phyloP scores from a whole-genome alignment of 306 rosid species.

The Oxytropis ochrocephala region DNA sequence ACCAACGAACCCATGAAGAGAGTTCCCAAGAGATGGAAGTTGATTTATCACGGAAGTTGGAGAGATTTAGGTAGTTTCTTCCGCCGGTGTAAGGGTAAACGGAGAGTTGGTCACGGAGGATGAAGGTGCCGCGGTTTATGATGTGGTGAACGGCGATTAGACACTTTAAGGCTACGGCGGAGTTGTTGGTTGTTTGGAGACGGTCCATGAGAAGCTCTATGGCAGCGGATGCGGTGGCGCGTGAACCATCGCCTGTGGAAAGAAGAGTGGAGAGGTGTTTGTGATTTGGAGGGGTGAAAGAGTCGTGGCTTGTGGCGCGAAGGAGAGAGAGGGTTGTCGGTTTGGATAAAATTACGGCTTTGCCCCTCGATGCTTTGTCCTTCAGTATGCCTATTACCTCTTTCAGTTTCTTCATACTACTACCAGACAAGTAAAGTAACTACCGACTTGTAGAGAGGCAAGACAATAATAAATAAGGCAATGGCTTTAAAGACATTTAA shows the following conservation, averaged over 20 bases:
- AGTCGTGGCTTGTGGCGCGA: constrained; percentile 77
- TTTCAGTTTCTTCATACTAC: constrained; percentile 34
- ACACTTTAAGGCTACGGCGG: constrained; percentile 90
- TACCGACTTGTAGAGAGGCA: too few relatives aligned
- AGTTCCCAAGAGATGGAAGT: too few relatives aligned
- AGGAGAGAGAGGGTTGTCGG: constrained; percentile 45
- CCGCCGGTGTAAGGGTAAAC: constrained; percentile 38
- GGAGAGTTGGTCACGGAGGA: constrained; percentile 84
- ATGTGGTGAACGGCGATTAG: constrained; percentile 71
- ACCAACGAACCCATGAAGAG: too few relatives aligned
- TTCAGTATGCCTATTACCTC: constrained; percentile 59
- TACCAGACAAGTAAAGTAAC: too few relatives aligned
- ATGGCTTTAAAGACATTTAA: too few relatives aligned
- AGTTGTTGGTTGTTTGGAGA: constrained; percentile 54
- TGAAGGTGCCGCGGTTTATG: constrained; percentile 57
- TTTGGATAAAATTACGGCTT: constrained; percentile 55
- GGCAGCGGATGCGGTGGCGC: constrained; percentile 68
- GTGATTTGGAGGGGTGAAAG: constrained; percentile 43
- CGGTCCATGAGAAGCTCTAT: constrained; percentile 78
- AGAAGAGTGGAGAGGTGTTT: constrained; percentile 55
- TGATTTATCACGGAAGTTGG: too few relatives aligned
- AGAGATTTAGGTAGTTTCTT: too few relatives aligned
- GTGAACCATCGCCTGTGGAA: constrained; percentile 60
- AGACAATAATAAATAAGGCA: too few relatives aligned
- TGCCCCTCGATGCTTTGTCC: constrained; percentile 81